Evolutionary conservation across 192 early-diverging fungal genomes (phyloP).

Genomic region (Phlyctochytrium bullatum): DNA sequence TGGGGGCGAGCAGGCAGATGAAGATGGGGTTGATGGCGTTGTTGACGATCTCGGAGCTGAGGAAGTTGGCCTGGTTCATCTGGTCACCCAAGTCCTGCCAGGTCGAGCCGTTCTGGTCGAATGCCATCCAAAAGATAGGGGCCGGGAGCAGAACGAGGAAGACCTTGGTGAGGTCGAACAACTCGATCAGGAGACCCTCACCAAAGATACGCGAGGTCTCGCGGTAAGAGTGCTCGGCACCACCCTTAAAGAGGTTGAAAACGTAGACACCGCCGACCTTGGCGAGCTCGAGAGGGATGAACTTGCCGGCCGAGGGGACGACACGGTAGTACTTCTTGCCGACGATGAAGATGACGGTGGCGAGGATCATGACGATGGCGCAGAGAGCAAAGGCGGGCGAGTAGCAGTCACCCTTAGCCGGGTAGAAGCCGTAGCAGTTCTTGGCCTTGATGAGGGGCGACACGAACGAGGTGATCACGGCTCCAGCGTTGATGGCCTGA

Average conservation of each 20-base stretch:
- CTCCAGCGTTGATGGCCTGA: conserved; percentile 60
- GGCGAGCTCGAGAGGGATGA: conserved; percentile 46
- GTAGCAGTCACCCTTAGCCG: conserved; percentile 42
- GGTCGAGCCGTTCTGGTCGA: conserved; percentile 36
- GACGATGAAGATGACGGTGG: conserved; percentile 43
- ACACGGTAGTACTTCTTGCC: conserved; percentile 59
- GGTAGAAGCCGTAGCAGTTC: conserved; percentile 33
- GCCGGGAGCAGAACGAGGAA: conserved; percentile 32
- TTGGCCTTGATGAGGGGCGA: conserved; percentile 39
- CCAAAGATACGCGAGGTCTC: conserved; percentile 10
- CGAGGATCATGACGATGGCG: conserved; percentile 42
- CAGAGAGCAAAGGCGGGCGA: conserved; percentile 44
- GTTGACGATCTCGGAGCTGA: conserved; percentile 29
- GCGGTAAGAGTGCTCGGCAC: conserved; percentile 4
- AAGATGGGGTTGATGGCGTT: conserved; percentile 46
- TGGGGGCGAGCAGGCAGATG: conserved; percentile 53
- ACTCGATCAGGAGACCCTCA: conserved; percentile 27
- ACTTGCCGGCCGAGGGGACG: conserved; percentile 59
- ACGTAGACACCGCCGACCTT: conserved; percentile 31
- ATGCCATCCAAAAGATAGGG: conserved; percentile 46
- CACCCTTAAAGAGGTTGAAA: conserved; percentile 10
- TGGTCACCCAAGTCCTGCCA: conserved; percentile 37
- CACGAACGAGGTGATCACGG: conserved; percentile 46
- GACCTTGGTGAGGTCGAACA: conserved; percentile 34
- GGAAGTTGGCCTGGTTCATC: conserved; percentile 26